These are phyloP conservation scores for Penicillium corylophilum DNA, from an alignment of 2,329 filamentous ascomycete genomes.

Conservation along the genomic window DNA sequence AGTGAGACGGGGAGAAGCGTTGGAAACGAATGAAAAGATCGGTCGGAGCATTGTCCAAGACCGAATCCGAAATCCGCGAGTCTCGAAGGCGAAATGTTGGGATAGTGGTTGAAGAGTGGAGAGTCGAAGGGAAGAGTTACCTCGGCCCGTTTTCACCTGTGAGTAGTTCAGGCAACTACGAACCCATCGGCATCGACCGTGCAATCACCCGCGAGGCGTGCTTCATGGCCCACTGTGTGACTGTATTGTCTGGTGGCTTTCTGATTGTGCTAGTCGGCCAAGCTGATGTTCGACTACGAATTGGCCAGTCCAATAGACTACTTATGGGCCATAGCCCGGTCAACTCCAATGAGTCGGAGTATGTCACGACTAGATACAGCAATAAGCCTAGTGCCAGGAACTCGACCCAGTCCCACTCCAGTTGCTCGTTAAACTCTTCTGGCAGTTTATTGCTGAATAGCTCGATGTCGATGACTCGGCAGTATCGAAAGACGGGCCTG, in stretches of 20 bases:
- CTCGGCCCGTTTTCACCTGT: slow-evolving; percentile 11
- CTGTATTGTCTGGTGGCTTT: background rate
- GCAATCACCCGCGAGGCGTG: background rate
- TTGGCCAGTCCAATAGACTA: too few relatives aligned
- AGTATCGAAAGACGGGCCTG: too few relatives aligned
- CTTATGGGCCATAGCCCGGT: too few relatives aligned
- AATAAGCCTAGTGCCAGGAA: too few relatives aligned
- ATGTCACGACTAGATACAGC: too few relatives aligned
- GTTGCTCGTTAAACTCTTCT: too few relatives aligned
- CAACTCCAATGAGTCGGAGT: too few relatives aligned
- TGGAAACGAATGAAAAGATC: slow-evolving; percentile 1
- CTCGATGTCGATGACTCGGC: too few relatives aligned
- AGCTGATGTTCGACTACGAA: too few relatives aligned
- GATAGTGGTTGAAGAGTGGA: slow-evolving; percentile 16
- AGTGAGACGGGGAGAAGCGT: slow-evolving; percentile 5
- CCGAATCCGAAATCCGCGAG: background rate
- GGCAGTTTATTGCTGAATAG: too few relatives aligned
- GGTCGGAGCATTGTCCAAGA: slow-evolving; percentile 15
- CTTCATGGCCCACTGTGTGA: background rate
- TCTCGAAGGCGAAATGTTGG: slow-evolving; percentile 5
- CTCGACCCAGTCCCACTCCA: too few relatives aligned
- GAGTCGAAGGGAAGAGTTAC: slow-evolving; percentile 4
- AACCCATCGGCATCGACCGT: background rate
- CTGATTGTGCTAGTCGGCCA: background rate
- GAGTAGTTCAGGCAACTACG: background rate